Conservation (phyloP, 2,329 filamentous ascomycete species). For the Xylaria sp. region DNA sequence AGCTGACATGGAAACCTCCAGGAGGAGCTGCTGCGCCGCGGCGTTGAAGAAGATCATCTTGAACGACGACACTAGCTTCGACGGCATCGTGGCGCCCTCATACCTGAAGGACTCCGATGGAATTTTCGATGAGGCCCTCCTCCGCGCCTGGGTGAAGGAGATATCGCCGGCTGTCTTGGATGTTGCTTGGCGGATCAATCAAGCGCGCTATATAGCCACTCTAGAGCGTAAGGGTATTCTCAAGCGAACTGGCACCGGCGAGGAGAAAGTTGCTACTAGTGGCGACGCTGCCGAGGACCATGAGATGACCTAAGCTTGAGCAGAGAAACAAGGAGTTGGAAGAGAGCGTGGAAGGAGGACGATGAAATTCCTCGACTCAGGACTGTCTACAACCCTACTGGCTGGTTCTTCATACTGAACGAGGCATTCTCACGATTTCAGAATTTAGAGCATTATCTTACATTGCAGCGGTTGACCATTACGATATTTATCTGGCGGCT, state of each 20-base stretch:
- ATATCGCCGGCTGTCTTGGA: slow-evolving; percentile 38
- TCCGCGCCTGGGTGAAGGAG: slow-evolving; percentile 49
- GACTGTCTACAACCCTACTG: neutral
- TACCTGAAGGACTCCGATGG: slow-evolving; percentile 46
- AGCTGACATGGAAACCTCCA: slow-evolving; percentile 29
- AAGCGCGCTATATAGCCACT: neutral
- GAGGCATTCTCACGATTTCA: neutral
- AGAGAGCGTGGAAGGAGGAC: neutral
- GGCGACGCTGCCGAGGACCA: neutral
- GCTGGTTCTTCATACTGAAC: neutral
- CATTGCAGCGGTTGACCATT: neutral
- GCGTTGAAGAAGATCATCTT: slow-evolving; percentile 59
- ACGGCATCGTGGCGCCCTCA: slow-evolving; percentile 34
- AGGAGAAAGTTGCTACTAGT: slow-evolving; percentile 1
- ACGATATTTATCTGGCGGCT: too few species aligned
- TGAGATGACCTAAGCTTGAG: neutral
- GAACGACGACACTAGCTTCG: slow-evolving; percentile 49
- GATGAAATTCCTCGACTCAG: too few species aligned
- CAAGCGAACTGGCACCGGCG: slow-evolving; percentile 18
- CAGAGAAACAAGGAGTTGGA: neutral
- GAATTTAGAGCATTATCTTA: neutral
- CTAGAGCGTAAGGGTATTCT: neutral
- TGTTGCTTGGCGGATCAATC: neutral
- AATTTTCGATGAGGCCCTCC: slow-evolving; percentile 50
- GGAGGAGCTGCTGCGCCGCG: slow-evolving; percentile 45